A percentile compares a stretch with the other conserved stretches of the same genome.
phyloP scores from a whole-genome alignment of 192 early-diverging fungal genomes.

The Glomus cerebriforme region DNA sequence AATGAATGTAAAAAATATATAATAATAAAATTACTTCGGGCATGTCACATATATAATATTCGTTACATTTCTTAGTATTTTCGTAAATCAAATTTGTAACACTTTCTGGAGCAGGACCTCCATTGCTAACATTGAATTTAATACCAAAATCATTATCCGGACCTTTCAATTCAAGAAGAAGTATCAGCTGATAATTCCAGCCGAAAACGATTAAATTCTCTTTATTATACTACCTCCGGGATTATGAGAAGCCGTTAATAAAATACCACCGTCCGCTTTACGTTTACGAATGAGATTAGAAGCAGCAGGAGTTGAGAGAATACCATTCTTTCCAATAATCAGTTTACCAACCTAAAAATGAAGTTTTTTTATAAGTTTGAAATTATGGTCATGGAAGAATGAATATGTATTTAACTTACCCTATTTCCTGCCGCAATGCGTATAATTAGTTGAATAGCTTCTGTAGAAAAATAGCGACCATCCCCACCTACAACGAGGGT shows the following conservation, averaged over 20 bases:
- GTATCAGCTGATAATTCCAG: not conserved
- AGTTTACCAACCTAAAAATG: constrained; percentile 72
- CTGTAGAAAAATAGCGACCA: constrained; percentile 86
- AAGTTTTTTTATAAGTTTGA: not conserved
- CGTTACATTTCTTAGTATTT: constrained; percentile 71
- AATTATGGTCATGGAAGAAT: not conserved
- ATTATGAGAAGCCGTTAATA: constrained; percentile 98
- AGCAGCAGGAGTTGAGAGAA: constrained; percentile 93
- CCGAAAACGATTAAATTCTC: not conserved
- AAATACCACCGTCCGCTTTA: constrained; percentile 91
- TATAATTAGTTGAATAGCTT: constrained; percentile 88
- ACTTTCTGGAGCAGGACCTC: constrained; percentile 94
- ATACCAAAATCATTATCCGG: constrained; percentile 98
- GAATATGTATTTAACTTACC: constrained; percentile 46
- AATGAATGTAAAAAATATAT: not conserved
- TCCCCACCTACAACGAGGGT: constrained; percentile 95
- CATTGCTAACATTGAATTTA: constrained; percentile 97
- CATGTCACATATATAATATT: constrained; percentile 63
- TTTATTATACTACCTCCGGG: constrained; percentile 69
- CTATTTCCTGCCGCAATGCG: constrained; percentile 80
- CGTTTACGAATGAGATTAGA: constrained; percentile 90
- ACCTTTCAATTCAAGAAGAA: constrained; percentile 39
- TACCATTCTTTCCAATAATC: constrained; percentile 90
- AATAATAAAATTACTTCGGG: constrained; percentile 54
- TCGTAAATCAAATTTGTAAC: constrained; percentile 93